Evolutionary conservation across 306 rosid genomes (phyloP).

Genomic region (Amphicarpaea edgeworthii): DNA sequence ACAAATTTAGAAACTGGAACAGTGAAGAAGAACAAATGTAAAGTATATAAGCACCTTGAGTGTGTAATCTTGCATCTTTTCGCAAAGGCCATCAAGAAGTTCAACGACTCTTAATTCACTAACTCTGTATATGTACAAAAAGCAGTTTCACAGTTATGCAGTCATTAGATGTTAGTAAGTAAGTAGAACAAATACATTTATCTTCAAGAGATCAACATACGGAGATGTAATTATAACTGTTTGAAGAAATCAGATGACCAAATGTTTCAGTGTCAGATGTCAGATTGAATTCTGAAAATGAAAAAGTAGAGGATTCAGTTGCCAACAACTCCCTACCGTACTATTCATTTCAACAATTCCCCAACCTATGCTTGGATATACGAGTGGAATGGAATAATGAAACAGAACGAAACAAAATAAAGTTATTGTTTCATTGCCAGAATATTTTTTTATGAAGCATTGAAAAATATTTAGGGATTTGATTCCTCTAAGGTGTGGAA

Average conservation of each 20-base stretch:
- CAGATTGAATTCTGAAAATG: constrained; percentile 50
- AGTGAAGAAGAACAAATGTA: constrained; percentile 14
- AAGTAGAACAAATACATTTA: constrained; percentile 29
- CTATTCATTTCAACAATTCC: constrained; percentile 11
- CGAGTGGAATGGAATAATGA: not conserved
- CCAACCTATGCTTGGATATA: constrained; percentile 9
- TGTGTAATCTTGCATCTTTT: constrained; percentile 95
- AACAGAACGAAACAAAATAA: not conserved
- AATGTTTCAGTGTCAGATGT: constrained; percentile 45
- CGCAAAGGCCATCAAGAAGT: constrained; percentile 94
- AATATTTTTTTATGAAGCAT: not conserved
- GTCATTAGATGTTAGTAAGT: constrained; percentile 35
- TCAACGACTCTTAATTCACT: constrained; percentile 93
- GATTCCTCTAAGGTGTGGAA: not conserved
- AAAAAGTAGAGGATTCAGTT: constrained; percentile 42
- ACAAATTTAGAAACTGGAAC: constrained; percentile 14
- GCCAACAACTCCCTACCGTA: constrained; percentile 33
- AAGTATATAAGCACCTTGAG: constrained; percentile 60
- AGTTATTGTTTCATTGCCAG: not conserved
- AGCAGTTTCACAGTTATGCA: constrained; percentile 33
- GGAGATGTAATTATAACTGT: constrained; percentile 42
- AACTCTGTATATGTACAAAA: constrained; percentile 56
- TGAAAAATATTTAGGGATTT: not conserved
- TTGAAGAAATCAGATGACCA: constrained; percentile 56
- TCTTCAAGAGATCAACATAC: constrained; percentile 49